Base-by-base conservation (phyloP, 192 early-diverging fungal species). In the Phycomyces nitens region DNA sequence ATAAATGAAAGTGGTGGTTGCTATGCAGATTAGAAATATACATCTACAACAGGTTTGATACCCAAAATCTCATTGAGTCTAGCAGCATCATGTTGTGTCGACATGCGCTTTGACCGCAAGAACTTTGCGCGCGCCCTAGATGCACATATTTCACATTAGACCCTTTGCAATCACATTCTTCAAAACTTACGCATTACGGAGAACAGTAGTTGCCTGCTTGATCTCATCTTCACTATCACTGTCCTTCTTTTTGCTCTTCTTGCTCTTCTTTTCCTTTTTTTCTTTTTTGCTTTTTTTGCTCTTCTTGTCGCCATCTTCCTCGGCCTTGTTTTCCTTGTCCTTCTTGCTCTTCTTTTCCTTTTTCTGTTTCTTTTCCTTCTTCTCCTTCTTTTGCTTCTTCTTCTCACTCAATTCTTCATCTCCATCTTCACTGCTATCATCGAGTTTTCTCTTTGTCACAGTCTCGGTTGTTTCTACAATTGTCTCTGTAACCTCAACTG, bases 51-150 rank as follows among this genome's bases (percentile, higher is more conserved):
- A 14, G 82, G 72, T 62, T 79, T 78, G 58, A 84, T 76, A 38
- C 83, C 83, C 38, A 84, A 42, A 66, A 84, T 84, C 44, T 82
- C 76, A 52, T 80, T 80, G 38, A 84, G 50, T 20, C 79, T 68
- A 8, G 78, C 75, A 34, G 59, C 29, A 51, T 79, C 70, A 42
- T 78, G 66, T 0, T 53, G 53, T 3, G 77, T 72, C 5, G 83
- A 78, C 56, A 79, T 68, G 39, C 74, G 47, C 42, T 82, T 84
- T 65, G 66, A 77, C 76, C 51, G 58, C 38, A 66, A 73, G 65
- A 70, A 80, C 67, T 66, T 82, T 52, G 74, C 75, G 69, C 75
- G 76, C 54, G 70, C 73, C 67, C 69, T 79, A 68, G 27, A 20
- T n/a, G n/a, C n/a, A 15, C 22, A 29, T 8, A 22, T 9, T 15